Evolutionary conservation across 108 stramenopile genomes (phyloP).

Genomic region (Cyclotella choctawhatcheeana): DNA sequence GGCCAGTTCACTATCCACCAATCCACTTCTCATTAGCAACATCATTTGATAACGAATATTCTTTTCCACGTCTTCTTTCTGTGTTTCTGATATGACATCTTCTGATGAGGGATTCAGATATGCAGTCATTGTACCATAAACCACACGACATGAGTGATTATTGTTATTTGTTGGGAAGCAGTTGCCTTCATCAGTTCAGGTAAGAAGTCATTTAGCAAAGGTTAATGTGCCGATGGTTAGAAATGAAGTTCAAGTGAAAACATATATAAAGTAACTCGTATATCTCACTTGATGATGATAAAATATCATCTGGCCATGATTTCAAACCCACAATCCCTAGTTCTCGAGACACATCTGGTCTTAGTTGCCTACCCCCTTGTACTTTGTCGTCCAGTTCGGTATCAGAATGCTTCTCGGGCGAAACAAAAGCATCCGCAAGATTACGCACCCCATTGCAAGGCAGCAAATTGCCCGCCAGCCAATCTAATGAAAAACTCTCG

Average conservation of each 20-base stretch:
- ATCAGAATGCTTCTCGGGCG: neutral
- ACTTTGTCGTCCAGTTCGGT: neutral
- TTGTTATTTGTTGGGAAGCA: conserved; percentile 20
- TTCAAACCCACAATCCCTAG: conserved; percentile 23
- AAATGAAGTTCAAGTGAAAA: no score
- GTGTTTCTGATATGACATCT: conserved; percentile 1
- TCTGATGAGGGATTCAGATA: conserved; percentile 9
- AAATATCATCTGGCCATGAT: conserved; percentile 18
- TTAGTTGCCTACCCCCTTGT: neutral
- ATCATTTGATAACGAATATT: conserved; percentile 22
- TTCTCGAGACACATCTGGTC: neutral
- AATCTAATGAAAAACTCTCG: neutral
- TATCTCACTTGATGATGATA: conserved; percentile 10
- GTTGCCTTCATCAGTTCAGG: conserved; percentile 2
- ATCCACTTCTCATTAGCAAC: conserved; percentile 21
- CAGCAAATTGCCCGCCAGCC: conserved; percentile 11
- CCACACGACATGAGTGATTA: conserved; percentile 18
- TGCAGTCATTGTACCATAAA: conserved; percentile 9
- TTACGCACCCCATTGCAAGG: neutral
- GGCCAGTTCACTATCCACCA: conserved; percentile 7
- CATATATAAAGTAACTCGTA: no score
- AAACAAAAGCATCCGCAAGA: neutral
- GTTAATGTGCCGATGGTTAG: no score
- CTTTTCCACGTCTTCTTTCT: conserved; percentile 19
- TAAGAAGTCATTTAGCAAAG: no score